phyloP scores from a whole-genome alignment of 1,139 yeast species.

The Yamadazyma blattariae region DNA sequence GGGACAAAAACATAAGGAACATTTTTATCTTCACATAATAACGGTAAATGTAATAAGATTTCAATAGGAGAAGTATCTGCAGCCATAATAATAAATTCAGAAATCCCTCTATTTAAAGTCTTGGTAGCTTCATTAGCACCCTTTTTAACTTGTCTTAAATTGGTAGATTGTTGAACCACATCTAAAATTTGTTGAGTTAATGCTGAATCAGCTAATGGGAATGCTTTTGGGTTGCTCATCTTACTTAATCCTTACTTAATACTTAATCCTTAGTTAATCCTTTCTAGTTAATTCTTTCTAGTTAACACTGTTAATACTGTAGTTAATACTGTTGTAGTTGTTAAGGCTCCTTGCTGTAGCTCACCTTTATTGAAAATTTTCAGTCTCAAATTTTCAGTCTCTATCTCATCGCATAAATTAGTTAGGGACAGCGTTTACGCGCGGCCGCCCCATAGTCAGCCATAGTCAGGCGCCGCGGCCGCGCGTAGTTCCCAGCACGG shows the following conservation, averaged over 20 bases:
- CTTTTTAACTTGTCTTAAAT: slow-evolving; percentile 97
- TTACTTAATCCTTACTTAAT: too few species aligned
- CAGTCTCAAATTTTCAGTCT: too few species aligned
- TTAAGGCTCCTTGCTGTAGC: slow-evolving; percentile 75
- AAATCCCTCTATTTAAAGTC: slow-evolving; percentile 99
- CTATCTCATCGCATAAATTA: slow-evolving; percentile 2
- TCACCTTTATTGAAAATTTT: slow-evolving; percentile 29
- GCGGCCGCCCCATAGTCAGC: background rate
- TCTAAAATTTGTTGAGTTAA: slow-evolving; percentile 96
- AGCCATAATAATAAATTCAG: slow-evolving; percentile 99
- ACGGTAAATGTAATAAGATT: slow-evolving; percentile 94
- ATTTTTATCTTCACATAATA: slow-evolving; percentile 98
- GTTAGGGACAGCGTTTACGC: background rate
- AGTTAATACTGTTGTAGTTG: slow-evolving; percentile 3
- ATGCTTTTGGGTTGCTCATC: slow-evolving; percentile 90
- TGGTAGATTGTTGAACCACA: slow-evolving; percentile 96
- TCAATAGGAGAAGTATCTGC: slow-evolving; percentile 99
- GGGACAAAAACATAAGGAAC: slow-evolving; percentile 99
- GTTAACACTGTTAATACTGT: background rate
- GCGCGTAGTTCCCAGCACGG: background rate
- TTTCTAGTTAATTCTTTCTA: too few species aligned
- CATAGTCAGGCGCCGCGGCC: background rate
- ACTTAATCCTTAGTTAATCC: too few species aligned
- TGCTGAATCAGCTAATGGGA: slow-evolving; percentile 97
- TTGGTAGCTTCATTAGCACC: slow-evolving; percentile 99